These are phyloP conservation scores for Physaria fendleri DNA, from an alignment of 345 rosid genomes.

Conservation along the genomic window DNA sequence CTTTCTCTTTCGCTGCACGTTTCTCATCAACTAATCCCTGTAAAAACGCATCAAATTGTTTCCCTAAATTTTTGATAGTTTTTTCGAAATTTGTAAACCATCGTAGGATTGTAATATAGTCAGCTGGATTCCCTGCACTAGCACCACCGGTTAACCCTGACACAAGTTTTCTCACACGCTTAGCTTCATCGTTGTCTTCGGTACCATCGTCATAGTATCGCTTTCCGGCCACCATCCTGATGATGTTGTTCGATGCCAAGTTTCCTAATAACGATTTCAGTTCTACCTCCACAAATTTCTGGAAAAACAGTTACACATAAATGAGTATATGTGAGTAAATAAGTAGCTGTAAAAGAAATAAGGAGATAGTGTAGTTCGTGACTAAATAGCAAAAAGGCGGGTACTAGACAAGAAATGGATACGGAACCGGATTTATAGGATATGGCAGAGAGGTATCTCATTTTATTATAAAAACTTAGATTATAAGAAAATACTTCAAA, in stretches of 20 bases:
- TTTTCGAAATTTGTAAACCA: neutral
- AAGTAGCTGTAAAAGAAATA: neutral
- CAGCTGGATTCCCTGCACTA: conserved; percentile 4
- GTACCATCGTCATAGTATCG: neutral
- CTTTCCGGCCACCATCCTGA: conserved; percentile 10
- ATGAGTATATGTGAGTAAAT: neutral
- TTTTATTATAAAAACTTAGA: too few relatives aligned
- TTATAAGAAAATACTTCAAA: too few relatives aligned
- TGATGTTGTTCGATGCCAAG: conserved; percentile 9
- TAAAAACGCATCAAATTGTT: neutral
- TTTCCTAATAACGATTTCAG: conserved; percentile 1
- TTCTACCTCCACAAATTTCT: conserved; percentile 9
- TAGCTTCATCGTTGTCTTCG: neutral
- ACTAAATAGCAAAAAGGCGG: too few relatives aligned
- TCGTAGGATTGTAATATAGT: neutral
- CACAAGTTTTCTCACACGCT: neutral
- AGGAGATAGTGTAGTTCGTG: neutral
- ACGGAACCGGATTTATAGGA: too few relatives aligned
- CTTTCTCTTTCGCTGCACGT: conserved; percentile 15
- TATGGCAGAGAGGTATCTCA: too few relatives aligned
- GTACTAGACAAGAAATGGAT: too few relatives aligned
- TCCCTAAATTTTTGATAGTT: neutral
- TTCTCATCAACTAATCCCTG: conserved; percentile 42
- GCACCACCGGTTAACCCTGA: neutral
- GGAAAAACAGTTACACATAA: neutral